These are phyloP conservation scores for Spongispora temasekensis DNA, from an alignment of 1,284 basidiomycete species.

Conservation along the genomic window DNA sequence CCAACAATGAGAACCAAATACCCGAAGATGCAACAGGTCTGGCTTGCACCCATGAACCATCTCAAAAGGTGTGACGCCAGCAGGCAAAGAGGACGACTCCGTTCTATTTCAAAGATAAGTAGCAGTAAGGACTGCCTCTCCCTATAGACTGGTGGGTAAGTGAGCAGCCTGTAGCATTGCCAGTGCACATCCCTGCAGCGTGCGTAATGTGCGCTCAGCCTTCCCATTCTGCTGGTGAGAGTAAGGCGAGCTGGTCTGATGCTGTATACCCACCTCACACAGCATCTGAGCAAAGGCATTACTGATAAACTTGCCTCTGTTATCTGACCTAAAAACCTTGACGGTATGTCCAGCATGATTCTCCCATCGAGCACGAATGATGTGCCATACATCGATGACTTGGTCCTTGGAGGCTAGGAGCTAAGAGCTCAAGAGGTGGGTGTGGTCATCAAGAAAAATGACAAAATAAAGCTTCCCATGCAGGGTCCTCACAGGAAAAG, in stretches of 20 bases:
- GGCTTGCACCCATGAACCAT: background rate
- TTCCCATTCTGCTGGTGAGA: conserved; percentile 3
- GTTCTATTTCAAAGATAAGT: background rate
- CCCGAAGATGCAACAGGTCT: background rate
- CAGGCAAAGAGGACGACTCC: background rate
- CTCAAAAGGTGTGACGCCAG: background rate
- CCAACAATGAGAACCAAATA: conserved; percentile 1
- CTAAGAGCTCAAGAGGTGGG: background rate
- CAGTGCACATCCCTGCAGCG: background rate
- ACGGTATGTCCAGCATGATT: background rate
- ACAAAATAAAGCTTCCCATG: background rate
- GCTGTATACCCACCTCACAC: background rate
- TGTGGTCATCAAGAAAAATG: background rate
- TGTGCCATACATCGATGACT: background rate
- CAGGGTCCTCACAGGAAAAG: background rate
- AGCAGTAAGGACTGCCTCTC: background rate
- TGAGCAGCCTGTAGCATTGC: background rate
- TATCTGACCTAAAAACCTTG: background rate
- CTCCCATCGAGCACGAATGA: background rate
- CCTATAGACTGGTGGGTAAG: background rate
- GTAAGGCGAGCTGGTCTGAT: background rate
- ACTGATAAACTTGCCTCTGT: background rate
- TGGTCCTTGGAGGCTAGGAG: background rate
- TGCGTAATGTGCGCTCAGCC: background rate
- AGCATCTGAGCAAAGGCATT: background rate